Percentiles rank a stretch among this genome's conserved stretches.
phyloP scores from a whole-genome alignment of 169 alveolate species.

The Plasmodium reichenowi region DNA sequence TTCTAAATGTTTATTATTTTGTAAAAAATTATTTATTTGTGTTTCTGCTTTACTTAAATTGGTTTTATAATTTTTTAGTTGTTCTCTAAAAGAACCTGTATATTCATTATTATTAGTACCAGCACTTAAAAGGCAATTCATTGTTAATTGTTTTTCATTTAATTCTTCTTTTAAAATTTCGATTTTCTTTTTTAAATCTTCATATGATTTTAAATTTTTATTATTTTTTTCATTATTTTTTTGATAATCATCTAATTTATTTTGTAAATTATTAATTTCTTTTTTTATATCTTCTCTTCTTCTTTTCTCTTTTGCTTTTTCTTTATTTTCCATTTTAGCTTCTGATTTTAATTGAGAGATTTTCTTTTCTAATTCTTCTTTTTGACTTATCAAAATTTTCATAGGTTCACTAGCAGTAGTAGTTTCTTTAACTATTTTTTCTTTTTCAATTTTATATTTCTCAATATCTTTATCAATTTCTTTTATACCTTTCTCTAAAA shows the following conservation, averaged over 20 bases:
- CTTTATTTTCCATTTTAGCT: slow-evolving; percentile 55
- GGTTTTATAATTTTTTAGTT: slow-evolving; percentile 70
- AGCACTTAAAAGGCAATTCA: slow-evolving; percentile 60
- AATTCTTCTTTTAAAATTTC: slow-evolving; percentile 45
- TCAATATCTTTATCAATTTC: slow-evolving; percentile 76
- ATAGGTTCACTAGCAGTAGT: slow-evolving; percentile 55
- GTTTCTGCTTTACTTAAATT: slow-evolving; percentile 69
- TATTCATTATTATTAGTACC: slow-evolving; percentile 59
- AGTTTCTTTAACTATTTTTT: slow-evolving; percentile 77
- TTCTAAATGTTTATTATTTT: slow-evolving; percentile 74
- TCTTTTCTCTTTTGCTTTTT: slow-evolving; percentile 77
- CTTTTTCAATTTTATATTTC: slow-evolving; percentile 73
- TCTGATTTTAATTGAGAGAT: slow-evolving; percentile 62
- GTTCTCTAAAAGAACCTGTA: slow-evolving; percentile 81
- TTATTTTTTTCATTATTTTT: slow-evolving; percentile 75
- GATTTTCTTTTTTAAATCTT: slow-evolving; percentile 39
- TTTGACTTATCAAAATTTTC: slow-evolving; percentile 72
- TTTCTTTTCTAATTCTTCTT: slow-evolving; percentile 79
- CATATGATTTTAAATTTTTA: slow-evolving; percentile 52
- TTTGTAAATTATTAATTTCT: slow-evolving; percentile 76
- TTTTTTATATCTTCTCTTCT: slow-evolving; percentile 81
- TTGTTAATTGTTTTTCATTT: slow-evolving; percentile 44
- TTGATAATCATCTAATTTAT: slow-evolving; percentile 81
- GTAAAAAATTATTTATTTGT: slow-evolving; percentile 50
- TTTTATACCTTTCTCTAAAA: slow-evolving; percentile 62